Evolutionary conservation across 306 rosid species (phyloP), one percentile per base, ranked within the genome.

Genomic region (Sophora flavescens): DNA sequence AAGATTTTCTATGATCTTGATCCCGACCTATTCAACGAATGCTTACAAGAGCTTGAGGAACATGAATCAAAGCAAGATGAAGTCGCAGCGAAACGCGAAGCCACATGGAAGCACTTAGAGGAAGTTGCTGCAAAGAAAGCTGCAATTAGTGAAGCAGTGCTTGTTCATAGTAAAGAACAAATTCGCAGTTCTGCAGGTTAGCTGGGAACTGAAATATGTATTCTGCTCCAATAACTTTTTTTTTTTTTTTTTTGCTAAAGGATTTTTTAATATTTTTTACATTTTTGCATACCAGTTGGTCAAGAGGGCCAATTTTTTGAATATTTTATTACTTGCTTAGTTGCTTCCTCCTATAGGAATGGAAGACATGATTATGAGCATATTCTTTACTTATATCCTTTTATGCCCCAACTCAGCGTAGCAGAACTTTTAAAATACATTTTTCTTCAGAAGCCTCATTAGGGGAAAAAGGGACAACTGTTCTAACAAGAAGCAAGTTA

Each of bases 51-150:
- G 82, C 82, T 78, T 30, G 72, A 86, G 54, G 90, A 88, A 76
- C 72, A 80, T 35, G 84, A 86, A 64, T 63, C 68, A 32, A 86
- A 84, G 85, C 82, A 78, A 63, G 83, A 63, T 11, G 90, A 84
- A 50, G 58, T 83, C 13, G 74, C 42, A 11, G 83, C 80, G 11
- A 82, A 66, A 60, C 89, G 89, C 3, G 86, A 84, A 71, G 72
- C 79, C 57, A 84, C 80, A 2, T 90, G 96, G 95, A 88, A 70
- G 60, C 89, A 80, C n/a, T 74, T 88, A 60, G 89, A 86, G 82
- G 92, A 86, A 77, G 62, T 86, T 52, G 92, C 92, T 76, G 75
- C 77, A 4, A 68, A 78, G 70, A 84, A 80, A 17, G 79, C 89
- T 63, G 38, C 73, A 17, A 76, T 81, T 72, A 79, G 82, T 2